Evolutionary conservation across 176 grass and related monocot genomes (phyloP).

Genomic region (Raddia distichophylla): DNA sequence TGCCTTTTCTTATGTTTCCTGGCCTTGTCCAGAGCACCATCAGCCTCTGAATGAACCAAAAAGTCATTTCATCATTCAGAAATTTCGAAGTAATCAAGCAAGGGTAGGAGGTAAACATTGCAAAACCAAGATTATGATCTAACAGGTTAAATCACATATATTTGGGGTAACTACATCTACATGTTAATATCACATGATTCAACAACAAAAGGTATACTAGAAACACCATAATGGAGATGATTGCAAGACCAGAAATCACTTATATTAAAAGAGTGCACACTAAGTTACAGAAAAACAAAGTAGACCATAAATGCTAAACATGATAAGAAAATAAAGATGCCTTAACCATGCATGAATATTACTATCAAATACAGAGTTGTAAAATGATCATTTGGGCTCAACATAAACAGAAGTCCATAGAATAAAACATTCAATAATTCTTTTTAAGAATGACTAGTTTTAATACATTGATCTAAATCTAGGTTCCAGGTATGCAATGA

Average conservation of each 20-base stretch:
- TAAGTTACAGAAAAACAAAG: conserved; percentile 2
- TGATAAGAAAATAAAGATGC: neutral
- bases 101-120: conserved; percentile 6
- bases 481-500: conserved; percentile 17
- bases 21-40: conserved; percentile 98
- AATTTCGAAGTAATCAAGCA: neutral
- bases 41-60: conserved; percentile 68
- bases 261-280: neutral
- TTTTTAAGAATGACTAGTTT: conserved; percentile 27
- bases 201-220: conserved; percentile 12
- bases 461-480: conserved; percentile 26
- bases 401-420: neutral
- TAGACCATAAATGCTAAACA: neutral
- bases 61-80: conserved; percentile 25
- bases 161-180: conserved; percentile 15
- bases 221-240: conserved; percentile 20
- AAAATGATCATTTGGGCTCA: conserved; percentile 17
- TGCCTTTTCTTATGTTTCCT: conserved; percentile 99
- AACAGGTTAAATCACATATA: neutral
- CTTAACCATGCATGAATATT: neutral
- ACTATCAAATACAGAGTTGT: neutral
- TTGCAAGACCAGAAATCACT: conserved; percentile 22
- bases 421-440: neutral
- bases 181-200: neutral
- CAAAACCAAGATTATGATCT: conserved; percentile 35